These are phyloP conservation scores for Cladosporium velox DNA, from an alignment of 2,329 filamentous ascomycete genomes.

Conservation along the genomic window DNA sequence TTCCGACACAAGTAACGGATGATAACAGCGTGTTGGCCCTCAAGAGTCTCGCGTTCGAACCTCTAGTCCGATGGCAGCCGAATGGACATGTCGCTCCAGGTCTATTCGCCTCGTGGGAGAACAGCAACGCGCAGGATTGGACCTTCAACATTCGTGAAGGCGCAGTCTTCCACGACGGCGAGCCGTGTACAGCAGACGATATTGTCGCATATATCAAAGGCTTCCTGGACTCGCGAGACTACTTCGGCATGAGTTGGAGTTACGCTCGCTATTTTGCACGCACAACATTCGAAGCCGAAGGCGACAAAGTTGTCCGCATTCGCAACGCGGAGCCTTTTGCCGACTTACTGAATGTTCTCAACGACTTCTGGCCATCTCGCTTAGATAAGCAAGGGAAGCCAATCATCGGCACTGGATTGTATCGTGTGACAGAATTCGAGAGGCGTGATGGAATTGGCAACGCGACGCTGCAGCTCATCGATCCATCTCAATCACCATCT, in stretches of 20 bases:
- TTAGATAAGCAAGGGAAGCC: slow-evolving; percentile 17
- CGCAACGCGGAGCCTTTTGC: slow-evolving; percentile 15
- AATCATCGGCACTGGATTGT: slow-evolving; percentile 20
- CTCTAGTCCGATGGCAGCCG: slow-evolving; percentile 18
- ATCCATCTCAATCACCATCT: background rate
- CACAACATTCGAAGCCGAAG: slow-evolving; percentile 18
- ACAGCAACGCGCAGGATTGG: slow-evolving; percentile 16
- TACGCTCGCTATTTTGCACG: slow-evolving; percentile 20
- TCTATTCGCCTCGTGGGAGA: slow-evolving; percentile 19
- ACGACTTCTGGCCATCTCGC: slow-evolving; percentile 23
- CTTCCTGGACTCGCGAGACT: slow-evolving; percentile 20
- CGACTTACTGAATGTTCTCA: slow-evolving; percentile 19
- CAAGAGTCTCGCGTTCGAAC: slow-evolving; percentile 20
- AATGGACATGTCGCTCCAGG: slow-evolving; percentile 19
- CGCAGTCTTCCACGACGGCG: slow-evolving; percentile 16
- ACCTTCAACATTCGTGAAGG: slow-evolving; percentile 19
- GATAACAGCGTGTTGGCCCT: slow-evolving; percentile 23
- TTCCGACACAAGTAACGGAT: slow-evolving; percentile 22
- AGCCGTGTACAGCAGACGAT: slow-evolving; percentile 9
- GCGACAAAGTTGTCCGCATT: slow-evolving; percentile 14
- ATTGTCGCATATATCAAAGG: slow-evolving; percentile 20
- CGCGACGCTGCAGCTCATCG: slow-evolving; percentile 18
- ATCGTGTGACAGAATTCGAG: slow-evolving; percentile 20
- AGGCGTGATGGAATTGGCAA: slow-evolving; percentile 18
- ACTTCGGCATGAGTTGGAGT: slow-evolving; percentile 24